Conservation (phyloP, 2,329 filamentous ascomycete species). For the Truncatella angustata region DNA sequence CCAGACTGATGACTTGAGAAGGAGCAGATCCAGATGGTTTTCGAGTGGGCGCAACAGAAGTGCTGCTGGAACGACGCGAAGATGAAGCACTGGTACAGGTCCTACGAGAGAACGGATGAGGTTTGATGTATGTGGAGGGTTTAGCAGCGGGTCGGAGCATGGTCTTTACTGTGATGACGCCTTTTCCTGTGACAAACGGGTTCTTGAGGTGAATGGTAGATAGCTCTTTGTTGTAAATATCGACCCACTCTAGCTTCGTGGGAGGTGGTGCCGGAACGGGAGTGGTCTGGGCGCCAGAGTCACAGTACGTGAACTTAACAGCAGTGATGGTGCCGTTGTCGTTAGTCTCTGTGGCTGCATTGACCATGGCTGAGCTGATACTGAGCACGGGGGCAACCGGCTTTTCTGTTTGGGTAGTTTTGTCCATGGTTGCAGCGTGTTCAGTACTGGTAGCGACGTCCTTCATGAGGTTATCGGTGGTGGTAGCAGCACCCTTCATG, state of each 20-base stretch:
- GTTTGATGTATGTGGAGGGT: not conserved
- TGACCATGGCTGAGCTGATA: not conserved
- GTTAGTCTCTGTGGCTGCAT: not conserved
- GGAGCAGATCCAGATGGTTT: not conserved
- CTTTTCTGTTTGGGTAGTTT: no score
- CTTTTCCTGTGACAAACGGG: not conserved
- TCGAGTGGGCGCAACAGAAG: not conserved
- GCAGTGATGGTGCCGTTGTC: not conserved
- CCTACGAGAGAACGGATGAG: not conserved
- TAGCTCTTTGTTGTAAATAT: not conserved
- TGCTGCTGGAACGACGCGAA: not conserved
- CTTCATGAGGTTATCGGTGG: no score
- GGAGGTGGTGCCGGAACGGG: not conserved
- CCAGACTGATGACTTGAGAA: not conserved
- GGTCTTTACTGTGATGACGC: not conserved
- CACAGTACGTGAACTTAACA: not conserved
- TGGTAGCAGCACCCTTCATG: no score
- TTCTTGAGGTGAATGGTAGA: not conserved
- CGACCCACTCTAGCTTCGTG: not conserved
- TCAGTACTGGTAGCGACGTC: no score
- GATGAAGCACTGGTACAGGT: not conserved
- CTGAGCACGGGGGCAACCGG: not conserved
- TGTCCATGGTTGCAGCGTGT: no score
- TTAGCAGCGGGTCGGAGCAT: not conserved
- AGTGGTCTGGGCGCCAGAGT: not conserved